Evolutionary conservation across 2,329 filamentous ascomycete genomes (phyloP), one percentile per base, ranked within the genome.

Genomic region (Stagonosporopsis chrysanthemi): DNA sequence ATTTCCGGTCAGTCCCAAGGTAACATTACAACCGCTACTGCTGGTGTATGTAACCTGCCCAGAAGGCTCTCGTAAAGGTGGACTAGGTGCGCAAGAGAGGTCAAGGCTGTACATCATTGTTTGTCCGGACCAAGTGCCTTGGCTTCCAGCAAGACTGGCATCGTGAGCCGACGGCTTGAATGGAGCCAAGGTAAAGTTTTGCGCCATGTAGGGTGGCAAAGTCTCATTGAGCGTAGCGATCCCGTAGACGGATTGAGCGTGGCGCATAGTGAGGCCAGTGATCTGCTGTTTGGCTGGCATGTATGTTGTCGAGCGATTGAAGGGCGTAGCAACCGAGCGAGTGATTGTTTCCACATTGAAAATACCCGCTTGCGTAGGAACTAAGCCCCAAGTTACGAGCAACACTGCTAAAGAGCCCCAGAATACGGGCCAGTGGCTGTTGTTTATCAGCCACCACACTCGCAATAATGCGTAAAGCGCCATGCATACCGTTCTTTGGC

Each of bases 341-440:
- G 42, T 63, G 0, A 83, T 67, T 0, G 65, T 66, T 0, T 68
- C 65, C 0, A 73, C 76, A 0, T 82, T 60, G 5, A 88, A 82
- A 0, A 87, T 78, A n/a, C 83, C 80, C 24, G 83, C 80, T 63
- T 87, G 84, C 0, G 82, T 62, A 0, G 85, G 85, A 0, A 84
- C 86, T 0, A 88, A 60, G 0, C 79, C 72, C 82, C 82, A 86
- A 2, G 84, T 83, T 0, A 87, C 77, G 0, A 85, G 41, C 0
- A 88, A 70, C 61, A 85, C 80, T 0, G 79, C 75, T 0, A 77
- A 73, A 0, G 82, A 82, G 0, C 79, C 77, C 14, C 78, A 78
- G 41, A 86, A 83, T 0, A 85, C 81, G 0, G 77, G 62, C 84
- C 83, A 87, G 47, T 88, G 83, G 4, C 80, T 83, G 26, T 22